These are phyloP conservation scores for Solanum peruvianum DNA, from an alignment of 257 asterid species.

Conservation along the genomic window DNA sequence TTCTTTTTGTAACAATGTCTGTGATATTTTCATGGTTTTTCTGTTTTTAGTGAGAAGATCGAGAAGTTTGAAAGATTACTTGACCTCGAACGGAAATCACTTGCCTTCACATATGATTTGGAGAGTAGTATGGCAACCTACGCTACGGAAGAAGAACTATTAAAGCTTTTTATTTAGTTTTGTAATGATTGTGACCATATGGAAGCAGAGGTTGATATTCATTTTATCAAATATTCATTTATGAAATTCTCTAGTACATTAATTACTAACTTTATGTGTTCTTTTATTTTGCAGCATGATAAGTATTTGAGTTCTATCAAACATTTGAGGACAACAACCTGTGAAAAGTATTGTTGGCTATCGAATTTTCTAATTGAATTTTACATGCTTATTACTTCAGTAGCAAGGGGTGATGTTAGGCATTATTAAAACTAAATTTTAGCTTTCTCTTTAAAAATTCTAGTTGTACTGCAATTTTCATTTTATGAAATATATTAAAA, in stretches of 20 bases:
- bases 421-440: neutral
- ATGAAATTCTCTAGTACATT: neutral
- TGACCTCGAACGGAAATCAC: neutral
- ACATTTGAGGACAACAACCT: neutral
- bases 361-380: neutral
- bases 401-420: neutral
- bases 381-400: neutral
- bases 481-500: neutral
- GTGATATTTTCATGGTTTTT: neutral
- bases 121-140: neutral
- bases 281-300: neutral
- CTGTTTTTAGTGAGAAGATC: neutral
- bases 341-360: neutral
- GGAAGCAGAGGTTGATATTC: neutral
- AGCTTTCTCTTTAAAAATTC: neutral
- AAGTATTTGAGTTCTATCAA: neutral
- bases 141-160: neutral
- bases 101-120: neutral
- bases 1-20: no score
- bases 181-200: neutral
- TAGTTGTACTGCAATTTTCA: neutral
- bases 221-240: neutral
- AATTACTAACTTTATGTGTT: neutral
- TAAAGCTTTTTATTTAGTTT: neutral
- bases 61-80: neutral